Evolutionary conservation across 768 basidiomycete species (phyloP).

Genomic region (Boletus subparvulus): DNA sequence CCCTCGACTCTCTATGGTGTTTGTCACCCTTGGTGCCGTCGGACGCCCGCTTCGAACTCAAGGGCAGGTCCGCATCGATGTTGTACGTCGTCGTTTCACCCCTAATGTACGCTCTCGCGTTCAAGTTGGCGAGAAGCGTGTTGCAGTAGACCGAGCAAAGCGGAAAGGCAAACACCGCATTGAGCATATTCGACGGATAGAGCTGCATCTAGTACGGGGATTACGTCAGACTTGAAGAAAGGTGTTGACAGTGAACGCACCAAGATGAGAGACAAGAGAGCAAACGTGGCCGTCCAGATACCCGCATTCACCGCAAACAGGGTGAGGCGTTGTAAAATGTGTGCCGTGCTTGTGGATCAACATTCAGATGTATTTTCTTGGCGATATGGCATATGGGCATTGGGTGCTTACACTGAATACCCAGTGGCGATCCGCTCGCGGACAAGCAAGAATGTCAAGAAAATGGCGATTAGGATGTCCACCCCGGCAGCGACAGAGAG

Average conservation of each 20-base stretch:
- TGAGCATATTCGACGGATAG: neutral
- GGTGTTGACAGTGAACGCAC: constrained; percentile 19
- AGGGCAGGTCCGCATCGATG: neutral
- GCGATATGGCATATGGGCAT: neutral
- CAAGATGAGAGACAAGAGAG: constrained; percentile 45
- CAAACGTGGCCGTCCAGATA: neutral
- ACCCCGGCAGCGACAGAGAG: neutral
- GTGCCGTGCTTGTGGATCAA: neutral
- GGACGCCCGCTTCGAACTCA: neutral
- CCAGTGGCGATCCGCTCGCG: neutral
- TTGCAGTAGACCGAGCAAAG: constrained; percentile 7
- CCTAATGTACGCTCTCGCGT: too few relatives aligned
- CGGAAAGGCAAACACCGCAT: constrained; percentile 3
- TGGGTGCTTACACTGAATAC: neutral
- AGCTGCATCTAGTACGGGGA: neutral
- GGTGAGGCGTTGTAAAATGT: too few relatives aligned
- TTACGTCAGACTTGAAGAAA: neutral
- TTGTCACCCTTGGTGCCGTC: neutral
- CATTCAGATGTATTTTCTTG: neutral
- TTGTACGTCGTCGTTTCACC: neutral
- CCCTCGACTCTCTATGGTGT: neutral
- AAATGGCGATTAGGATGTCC: constrained; percentile 9
- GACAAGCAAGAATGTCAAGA: constrained; percentile 1
- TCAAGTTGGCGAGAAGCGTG: too few relatives aligned
- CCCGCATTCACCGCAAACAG: too few relatives aligned